These are phyloP conservation scores for Isatis lusitanica DNA, from an alignment of 441 rosid species.

Conservation along the genomic window DNA sequence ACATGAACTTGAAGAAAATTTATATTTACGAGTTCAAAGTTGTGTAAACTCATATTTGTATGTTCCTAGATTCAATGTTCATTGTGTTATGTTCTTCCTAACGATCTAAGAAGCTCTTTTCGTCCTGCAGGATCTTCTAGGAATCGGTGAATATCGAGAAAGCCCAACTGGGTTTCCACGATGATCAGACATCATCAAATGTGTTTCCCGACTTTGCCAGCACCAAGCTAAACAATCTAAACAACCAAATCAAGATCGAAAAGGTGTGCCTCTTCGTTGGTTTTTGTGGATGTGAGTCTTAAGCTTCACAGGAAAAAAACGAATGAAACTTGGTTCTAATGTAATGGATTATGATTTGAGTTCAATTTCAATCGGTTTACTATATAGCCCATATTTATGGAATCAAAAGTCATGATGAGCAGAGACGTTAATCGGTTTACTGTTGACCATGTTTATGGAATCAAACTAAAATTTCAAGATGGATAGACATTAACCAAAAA, in stretches of 20 bases:
- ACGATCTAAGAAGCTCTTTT: slow-evolving; percentile 9
- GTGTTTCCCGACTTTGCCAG: slow-evolving; percentile 21
- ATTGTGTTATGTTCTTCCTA: slow-evolving; percentile 7
- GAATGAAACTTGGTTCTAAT: slow-evolving; percentile 1
- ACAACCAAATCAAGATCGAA: slow-evolving; percentile 10
- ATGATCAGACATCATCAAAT: slow-evolving; percentile 26
- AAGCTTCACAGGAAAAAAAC: not conserved
- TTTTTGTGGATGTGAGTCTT: slow-evolving; percentile 12
- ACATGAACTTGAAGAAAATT: not conserved
- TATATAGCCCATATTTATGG: too few species aligned
- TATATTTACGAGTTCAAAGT: not conserved
- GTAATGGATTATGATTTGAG: not conserved
- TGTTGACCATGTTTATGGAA: too few species aligned
- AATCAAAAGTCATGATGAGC: too few species aligned
- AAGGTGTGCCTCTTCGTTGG: not conserved
- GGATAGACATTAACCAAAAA: too few species aligned
- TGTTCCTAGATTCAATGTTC: not conserved
- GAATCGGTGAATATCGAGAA: slow-evolving; percentile 77
- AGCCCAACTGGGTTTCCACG: slow-evolving; percentile 49
- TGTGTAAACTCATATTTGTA: not conserved
- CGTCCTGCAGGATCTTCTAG: slow-evolving; percentile 74
- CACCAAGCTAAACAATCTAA: slow-evolving; percentile 25
- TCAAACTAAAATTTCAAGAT: too few species aligned
- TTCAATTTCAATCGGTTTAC: too few species aligned
- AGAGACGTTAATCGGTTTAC: too few species aligned